These are phyloP conservation scores for Liriodendron chinense DNA, from an alignment of 164 flowering plant genomes.

Conservation along the genomic window DNA sequence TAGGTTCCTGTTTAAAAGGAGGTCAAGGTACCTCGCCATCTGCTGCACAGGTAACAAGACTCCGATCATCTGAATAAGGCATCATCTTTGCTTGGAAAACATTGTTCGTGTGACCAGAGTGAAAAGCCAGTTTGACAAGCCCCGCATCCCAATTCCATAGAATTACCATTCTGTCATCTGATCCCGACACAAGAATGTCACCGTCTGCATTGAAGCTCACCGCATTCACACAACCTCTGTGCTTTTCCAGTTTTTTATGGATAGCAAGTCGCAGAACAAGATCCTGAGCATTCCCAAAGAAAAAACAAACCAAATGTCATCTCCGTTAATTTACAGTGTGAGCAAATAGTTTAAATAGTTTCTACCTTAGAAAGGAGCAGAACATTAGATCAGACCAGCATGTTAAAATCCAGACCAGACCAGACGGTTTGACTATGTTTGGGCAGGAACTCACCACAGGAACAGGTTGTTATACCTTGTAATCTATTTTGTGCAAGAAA, in stretches of 20 bases:
- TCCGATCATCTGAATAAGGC: constrained; percentile 75
- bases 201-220: constrained; percentile 82
- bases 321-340: neutral
- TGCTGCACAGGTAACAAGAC: constrained; percentile 91
- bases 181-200: constrained; percentile 81
- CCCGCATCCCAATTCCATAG: constrained; percentile 94
- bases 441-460: no score
- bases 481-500: no score
- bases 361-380: no score
- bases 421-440: no score
- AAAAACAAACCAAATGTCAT: neutral
- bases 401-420: no score
- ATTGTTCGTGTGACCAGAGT: constrained; percentile 78
- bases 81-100: constrained; percentile 93
- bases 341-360: neutral
- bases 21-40: constrained; percentile 77
- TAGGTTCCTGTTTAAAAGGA: neutral
- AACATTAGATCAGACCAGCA: no score
- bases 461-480: no score
- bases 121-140: constrained; percentile 53
- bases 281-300: constrained; percentile 44
- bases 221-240: constrained; percentile 94
- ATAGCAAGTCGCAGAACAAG: constrained; percentile 69
- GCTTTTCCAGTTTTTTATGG: constrained; percentile 58
- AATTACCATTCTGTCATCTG: constrained; percentile 79